phyloP scores from a whole-genome alignment of 805 yeast species.

The Osmozyma mogii region DNA sequence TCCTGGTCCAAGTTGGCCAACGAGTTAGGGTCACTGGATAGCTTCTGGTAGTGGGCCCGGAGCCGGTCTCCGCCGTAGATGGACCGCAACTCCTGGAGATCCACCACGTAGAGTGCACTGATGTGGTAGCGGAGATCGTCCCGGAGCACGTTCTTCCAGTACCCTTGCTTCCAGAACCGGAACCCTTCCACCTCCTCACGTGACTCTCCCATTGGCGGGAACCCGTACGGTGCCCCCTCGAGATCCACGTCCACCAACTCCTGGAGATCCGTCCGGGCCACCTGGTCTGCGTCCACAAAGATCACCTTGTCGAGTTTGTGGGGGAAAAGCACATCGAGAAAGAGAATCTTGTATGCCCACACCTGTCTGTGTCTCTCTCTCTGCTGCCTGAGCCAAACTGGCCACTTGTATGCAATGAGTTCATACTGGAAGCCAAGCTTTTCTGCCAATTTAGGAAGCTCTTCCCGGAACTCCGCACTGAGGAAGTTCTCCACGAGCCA shows the following conservation, averaged over 20 bases:
- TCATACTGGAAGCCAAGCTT: conserved; percentile 63
- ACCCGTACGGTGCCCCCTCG: conserved; percentile 80
- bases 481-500: conserved; percentile 82
- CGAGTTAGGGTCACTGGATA: conserved; percentile 74
- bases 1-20: conserved; percentile 86
- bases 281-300: conserved; percentile 82
- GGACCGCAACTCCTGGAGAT: conserved; percentile 57
- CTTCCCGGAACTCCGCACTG: conserved; percentile 58
- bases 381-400: conserved; percentile 78
- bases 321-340: conserved; percentile 84
- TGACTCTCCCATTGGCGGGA: conserved; percentile 81
- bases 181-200: conserved; percentile 74
- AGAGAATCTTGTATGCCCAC: conserved; percentile 84
- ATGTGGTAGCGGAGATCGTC: conserved; percentile 64
- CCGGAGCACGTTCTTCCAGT: conserved; percentile 65
- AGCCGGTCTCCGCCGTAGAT: conserved; percentile 70
- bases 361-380: conserved; percentile 69
- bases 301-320: conserved; percentile 64
- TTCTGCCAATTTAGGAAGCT: conserved; percentile 52
- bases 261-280: conserved; percentile 65
- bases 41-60: conserved; percentile 75
- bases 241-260: conserved; percentile 64
- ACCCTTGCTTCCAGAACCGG: conserved; percentile 90
- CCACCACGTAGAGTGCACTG: conserved; percentile 79
- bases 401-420: conserved; percentile 86